phyloP scores from a whole-genome alignment of 805 yeast genomes.

The Starmera caribaea region DNA sequence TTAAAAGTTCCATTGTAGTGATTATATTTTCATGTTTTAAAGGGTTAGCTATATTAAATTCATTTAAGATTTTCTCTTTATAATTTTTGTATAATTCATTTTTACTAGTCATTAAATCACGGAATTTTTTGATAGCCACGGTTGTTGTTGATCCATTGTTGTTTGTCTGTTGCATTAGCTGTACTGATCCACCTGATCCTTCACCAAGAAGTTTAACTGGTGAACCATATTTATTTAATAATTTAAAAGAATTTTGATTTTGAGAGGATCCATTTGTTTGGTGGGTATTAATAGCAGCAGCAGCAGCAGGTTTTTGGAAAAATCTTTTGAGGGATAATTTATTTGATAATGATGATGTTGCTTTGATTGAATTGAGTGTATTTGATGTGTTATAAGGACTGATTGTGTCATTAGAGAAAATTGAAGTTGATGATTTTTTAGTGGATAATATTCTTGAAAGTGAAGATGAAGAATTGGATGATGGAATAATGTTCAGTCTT shows the following conservation, averaged over 20 bases:
- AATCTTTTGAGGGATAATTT: conserved; percentile 33
- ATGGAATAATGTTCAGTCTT: too few relatives aligned
- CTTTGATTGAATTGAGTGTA: background rate
- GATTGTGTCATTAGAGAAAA: conserved; percentile 13
- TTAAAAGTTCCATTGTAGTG: conserved; percentile 69
- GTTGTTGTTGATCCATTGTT: conserved; percentile 13
- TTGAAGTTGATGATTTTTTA: conserved; percentile 16
- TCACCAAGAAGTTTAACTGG: conserved; percentile 73
- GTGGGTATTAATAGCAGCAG: background rate
- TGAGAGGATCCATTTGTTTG: background rate
- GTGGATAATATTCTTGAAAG: conserved; percentile 14
- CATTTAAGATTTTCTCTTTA: conserved; percentile 69
- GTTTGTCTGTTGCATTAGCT: too few relatives aligned
- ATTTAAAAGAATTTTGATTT: conserved; percentile 22
- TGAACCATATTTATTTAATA: conserved; percentile 60
- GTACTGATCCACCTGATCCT: conserved; percentile 95
- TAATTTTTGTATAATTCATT: conserved; percentile 62
- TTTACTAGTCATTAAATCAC: conserved; percentile 39
- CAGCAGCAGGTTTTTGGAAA: conserved; percentile 32
- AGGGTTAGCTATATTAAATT: conserved; percentile 72
- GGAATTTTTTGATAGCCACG: conserved; percentile 89
- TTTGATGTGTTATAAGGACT: conserved; percentile 4
- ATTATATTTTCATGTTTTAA: conserved; percentile 73
- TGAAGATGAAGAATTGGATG: background rate
- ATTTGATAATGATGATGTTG: conserved; percentile 1